Base-by-base conservation (phyloP, 2,329 filamentous ascomycete species). In the Neofusicoccum laricinum region DNA sequence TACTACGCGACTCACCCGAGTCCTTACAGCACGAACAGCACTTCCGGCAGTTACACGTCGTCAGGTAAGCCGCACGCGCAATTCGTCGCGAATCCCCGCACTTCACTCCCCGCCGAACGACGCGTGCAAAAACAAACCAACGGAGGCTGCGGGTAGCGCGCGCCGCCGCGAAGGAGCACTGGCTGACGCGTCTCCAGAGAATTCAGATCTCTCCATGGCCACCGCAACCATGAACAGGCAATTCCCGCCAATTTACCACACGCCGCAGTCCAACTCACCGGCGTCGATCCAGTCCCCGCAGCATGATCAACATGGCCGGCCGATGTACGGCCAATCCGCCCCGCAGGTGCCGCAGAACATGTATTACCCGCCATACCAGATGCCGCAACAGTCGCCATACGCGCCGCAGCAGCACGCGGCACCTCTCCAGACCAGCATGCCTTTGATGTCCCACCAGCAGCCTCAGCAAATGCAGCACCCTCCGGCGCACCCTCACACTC, bases 191-290 rank as follows among this genome's bases (percentile, higher is more conserved):
- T 71, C 80, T 74, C 85, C 88, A 91, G 90, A 92, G 78, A 87
- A 89, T 77, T 87, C 88, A 75, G 86, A 88, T 74, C 81, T 84
- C 73, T 53, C 49, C 32, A 90, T 90, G 88, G 86, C 87, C 67
- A 82, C 86, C 70, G 84, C 86, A 70, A 86, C 86, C 69, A 88
- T 89, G 84, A 87, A 86, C 75, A 84, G 87, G 71, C 78, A 85
- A 68, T 97, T 96, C 76, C 93, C 93, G 70, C 92, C 92, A 66
- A 96, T 97, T 75, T 97, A 97, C 76, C 92, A 97, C 78, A 96
- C 93, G 17, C 93, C 93, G 63, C 93, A 97, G 80, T 96, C 93
- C 64, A 96, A 94, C 78, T 97, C 94, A 63, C 94, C 94, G 55
- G 92, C 92, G 43, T 96, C 93, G 58, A 93, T 97, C 71, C 91